Evolutionary conservation across 306 rosid species (phyloP).

Genomic region (Rosa rugosa): DNA sequence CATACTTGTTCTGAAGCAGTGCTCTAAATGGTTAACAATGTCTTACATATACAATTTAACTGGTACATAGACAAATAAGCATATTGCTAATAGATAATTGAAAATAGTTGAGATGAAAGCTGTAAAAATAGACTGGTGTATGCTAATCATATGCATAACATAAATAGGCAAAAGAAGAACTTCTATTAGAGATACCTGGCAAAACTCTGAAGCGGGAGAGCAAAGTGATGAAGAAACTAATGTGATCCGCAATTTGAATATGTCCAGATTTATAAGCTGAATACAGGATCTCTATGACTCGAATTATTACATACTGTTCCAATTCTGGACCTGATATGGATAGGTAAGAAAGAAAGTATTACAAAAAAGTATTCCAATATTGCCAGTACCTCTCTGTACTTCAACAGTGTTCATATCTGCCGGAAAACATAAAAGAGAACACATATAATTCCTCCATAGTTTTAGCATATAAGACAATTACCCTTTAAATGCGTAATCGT

Average conservation of each 20-base stretch:
- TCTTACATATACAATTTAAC: neutral
- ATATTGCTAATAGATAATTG: neutral
- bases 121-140: neutral
- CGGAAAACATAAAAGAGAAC: neutral
- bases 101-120: neutral
- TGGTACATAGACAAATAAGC: neutral
- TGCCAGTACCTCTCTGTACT: neutral
- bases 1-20: neutral
- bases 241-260: constrained; percentile 51
- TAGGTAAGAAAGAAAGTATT: constrained; percentile 14
- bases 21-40: neutral
- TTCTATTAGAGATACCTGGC: constrained; percentile 46
- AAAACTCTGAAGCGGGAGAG: constrained; percentile 54
- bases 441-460: neutral
- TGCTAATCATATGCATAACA: constrained; percentile 1
- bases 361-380: neutral
- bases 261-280: constrained; percentile 60
- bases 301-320: constrained; percentile 49
- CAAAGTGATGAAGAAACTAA: constrained; percentile 70
- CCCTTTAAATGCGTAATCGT: neutral
- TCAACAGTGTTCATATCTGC: neutral
- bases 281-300: constrained; percentile 63
- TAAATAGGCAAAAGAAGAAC: constrained; percentile 14
- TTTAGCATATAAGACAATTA: constrained; percentile 1
- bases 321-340: constrained; percentile 64